A percentile compares a stretch with the other conserved stretches of the same genome.
Conservation (phyloP, 2,329 filamentous ascomycete species). For the Juglanconis oblonga region DNA sequence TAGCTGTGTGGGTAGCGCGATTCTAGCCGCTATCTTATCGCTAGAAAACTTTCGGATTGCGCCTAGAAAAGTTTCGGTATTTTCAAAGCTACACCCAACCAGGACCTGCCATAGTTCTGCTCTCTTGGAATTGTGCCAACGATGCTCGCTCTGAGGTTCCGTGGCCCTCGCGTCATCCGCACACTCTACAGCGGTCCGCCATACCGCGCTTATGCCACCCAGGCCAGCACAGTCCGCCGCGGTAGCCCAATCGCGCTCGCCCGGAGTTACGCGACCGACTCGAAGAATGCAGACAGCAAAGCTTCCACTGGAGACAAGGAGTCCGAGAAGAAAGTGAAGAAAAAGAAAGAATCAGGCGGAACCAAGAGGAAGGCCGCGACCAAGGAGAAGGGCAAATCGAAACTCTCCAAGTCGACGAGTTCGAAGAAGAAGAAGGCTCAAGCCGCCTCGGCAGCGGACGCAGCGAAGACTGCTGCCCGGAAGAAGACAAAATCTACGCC, state of each 20-base stretch:
- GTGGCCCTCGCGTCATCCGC: slow-evolving; percentile 15
- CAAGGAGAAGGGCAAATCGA: neutral
- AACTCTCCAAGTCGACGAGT: neutral
- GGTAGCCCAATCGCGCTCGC: neutral
- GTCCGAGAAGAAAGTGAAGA: neutral
- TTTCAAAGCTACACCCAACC: neutral
- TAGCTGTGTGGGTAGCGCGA: no score
- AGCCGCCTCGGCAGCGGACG: neutral
- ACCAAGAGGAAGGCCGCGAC: neutral
- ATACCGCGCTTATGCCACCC: slow-evolving; percentile 6
- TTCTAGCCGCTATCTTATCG: no score
- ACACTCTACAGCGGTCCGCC: neutral
- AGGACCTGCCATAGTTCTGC: neutral
- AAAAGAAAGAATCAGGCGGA: neutral
- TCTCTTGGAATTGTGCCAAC: slow-evolving; percentile 6
- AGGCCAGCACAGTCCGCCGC: neutral
- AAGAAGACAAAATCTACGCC: neutral
- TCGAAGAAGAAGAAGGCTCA: neutral
- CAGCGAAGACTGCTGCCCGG: neutral
- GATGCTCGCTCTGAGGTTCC: slow-evolving; percentile 13
- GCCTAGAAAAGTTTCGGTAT: neutral
- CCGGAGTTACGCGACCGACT: slow-evolving; percentile 7
- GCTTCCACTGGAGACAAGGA: neutral
- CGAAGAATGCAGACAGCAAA: neutral
- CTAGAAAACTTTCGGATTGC: no score